These are phyloP conservation scores for Ottelia alismoides DNA, from an alignment of 106 monocot genomes.

Conservation along the genomic window DNA sequence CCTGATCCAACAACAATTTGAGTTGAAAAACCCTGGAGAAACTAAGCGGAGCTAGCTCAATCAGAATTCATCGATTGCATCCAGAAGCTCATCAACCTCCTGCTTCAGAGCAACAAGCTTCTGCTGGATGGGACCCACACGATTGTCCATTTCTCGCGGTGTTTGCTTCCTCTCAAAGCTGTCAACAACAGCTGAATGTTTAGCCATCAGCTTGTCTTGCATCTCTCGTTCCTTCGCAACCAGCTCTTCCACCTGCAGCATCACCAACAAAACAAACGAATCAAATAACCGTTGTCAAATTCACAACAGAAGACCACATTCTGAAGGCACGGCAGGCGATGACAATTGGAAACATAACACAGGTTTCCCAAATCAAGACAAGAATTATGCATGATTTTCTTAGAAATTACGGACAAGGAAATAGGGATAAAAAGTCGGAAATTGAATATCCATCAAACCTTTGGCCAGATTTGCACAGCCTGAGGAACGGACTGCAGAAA, in stretches of 20 bases:
- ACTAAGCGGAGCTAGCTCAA: too few species aligned
- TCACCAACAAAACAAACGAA: too few species aligned
- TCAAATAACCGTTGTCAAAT: too few species aligned
- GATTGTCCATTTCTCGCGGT: conserved; percentile 64
- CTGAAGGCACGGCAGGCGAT: too few species aligned
- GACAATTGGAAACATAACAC: too few species aligned
- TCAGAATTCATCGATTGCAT: conserved; percentile 56
- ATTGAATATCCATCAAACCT: conserved; percentile 42
- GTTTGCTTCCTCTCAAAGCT: conserved; percentile 76
- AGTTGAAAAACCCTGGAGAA: too few species aligned
- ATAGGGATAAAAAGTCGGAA: neutral
- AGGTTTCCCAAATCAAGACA: too few species aligned
- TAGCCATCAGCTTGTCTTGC: conserved; percentile 74
- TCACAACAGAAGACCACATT: too few species aligned
- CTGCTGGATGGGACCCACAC: conserved; percentile 56
- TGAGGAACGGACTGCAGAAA: conserved; percentile 75
- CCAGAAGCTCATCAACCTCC: conserved; percentile 74
- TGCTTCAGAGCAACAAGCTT: conserved; percentile 53
- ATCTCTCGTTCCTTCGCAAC: conserved; percentile 78
- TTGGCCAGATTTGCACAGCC: conserved; percentile 75
- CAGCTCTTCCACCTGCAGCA: conserved; percentile 79
- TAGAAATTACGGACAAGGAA: neutral
- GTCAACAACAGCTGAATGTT: conserved; percentile 66
- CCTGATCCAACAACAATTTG: too few species aligned
- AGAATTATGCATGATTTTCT: too few species aligned